phyloP scores from a whole-genome alignment of 768 basidiomycete species.

The Boletus coccyginus region DNA sequence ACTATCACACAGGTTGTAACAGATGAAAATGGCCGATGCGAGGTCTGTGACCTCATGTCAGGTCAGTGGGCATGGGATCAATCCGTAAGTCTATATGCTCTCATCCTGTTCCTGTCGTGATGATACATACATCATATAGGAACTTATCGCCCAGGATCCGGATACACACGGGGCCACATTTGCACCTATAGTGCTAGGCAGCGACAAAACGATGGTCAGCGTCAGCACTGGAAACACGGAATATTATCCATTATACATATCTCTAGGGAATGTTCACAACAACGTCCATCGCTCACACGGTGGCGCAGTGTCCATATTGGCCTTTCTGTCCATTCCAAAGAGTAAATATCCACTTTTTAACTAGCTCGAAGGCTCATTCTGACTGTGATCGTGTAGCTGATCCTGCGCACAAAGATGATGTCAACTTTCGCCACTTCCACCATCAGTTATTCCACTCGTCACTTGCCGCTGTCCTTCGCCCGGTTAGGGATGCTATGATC shows the following conservation, averaged over 20 bases:
- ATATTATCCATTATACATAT: conserved; percentile 16
- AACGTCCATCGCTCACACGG: conserved; percentile 4
- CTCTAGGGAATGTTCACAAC: conserved; percentile 16
- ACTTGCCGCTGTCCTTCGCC: too few species aligned
- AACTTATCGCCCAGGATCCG: conserved; percentile 20
- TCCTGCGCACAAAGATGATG: too few species aligned
- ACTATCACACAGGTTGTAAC: neutral
- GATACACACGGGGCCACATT: conserved; percentile 13
- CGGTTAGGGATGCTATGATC: too few species aligned
- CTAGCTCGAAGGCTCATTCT: too few species aligned
- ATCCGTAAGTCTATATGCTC: neutral
- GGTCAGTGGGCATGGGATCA: neutral
- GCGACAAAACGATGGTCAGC: conserved; percentile 17
- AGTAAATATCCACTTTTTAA: neutral
- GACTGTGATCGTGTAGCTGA: too few species aligned
- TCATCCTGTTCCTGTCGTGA: too few species aligned
- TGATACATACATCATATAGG: conserved; percentile 2
- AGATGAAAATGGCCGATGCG: neutral
- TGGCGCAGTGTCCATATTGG: conserved; percentile 3
- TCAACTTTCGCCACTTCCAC: too few species aligned
- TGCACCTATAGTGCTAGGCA: conserved; percentile 14
- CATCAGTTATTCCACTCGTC: too few species aligned
- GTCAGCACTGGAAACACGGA: conserved; percentile 13
- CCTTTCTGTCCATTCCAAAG: conserved; percentile 32
- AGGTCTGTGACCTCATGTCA: too few species aligned